Conservation (phyloP, 1,139 yeast species). For the Ashbya aceris region DNA sequence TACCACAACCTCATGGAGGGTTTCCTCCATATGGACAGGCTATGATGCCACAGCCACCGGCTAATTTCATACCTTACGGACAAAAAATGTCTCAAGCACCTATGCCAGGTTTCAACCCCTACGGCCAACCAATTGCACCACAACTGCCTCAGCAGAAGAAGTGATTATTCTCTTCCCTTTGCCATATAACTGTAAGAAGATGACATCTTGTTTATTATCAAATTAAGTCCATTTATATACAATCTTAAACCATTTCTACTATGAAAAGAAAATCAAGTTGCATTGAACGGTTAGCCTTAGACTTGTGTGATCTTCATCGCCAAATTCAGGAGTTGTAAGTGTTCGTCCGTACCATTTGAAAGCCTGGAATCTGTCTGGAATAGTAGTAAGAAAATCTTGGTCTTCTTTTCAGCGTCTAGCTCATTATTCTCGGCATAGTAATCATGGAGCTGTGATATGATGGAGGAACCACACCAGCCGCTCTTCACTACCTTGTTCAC, state of each 20-base stretch:
- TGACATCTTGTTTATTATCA: not conserved
- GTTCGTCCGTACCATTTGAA: constrained; percentile 86
- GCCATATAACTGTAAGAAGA: constrained; percentile 1
- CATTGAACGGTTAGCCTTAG: constrained; percentile 3
- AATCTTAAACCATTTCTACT: no score
- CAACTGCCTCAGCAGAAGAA: constrained; percentile 8
- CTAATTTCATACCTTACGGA: constrained; percentile 7
- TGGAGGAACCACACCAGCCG: constrained; percentile 85
- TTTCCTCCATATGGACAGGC: constrained; percentile 10
- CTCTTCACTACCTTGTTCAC: constrained; percentile 52
- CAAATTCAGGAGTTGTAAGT: constrained; percentile 68
- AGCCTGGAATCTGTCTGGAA: constrained; percentile 71
- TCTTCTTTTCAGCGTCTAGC: constrained; percentile 50
- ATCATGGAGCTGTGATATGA: constrained; percentile 76
- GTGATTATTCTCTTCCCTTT: constrained; percentile 4
- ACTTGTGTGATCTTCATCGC: constrained; percentile 45
- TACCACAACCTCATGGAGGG: constrained; percentile 8
- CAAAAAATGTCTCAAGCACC: constrained; percentile 12
- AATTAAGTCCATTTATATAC: not conserved
- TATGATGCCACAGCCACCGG: constrained; percentile 6
- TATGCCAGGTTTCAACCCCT: constrained; percentile 10
- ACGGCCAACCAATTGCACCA: constrained; percentile 8
- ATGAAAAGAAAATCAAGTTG: not conserved
- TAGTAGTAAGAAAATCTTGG: constrained; percentile 49
- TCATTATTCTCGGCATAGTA: constrained; percentile 49